Evolutionary conservation across 169 alveolate genomes (phyloP).

Genomic region (Cardiosporidium cionae): DNA sequence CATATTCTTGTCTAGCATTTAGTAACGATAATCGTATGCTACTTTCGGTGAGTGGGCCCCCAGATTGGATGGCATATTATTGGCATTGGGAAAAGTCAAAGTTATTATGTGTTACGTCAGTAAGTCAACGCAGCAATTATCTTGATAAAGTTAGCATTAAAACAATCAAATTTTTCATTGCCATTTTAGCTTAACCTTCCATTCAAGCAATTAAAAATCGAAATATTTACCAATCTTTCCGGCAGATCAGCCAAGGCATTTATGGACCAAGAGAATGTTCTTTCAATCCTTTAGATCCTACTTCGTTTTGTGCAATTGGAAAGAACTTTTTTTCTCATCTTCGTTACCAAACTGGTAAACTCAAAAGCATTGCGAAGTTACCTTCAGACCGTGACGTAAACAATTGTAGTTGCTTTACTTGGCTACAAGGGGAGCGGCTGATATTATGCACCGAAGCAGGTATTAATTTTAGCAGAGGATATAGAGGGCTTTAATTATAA

Average conservation of each 20-base stretch:
- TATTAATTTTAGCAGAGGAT: neutral
- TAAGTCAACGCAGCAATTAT: too few species aligned
- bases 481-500: neutral
- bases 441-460: slow-evolving; percentile 68
- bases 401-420: slow-evolving; percentile 59
- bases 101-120: slow-evolving; percentile 35
- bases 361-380: slow-evolving; percentile 34
- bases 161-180: slow-evolving; percentile 10
- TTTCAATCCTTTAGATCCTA: slow-evolving; percentile 6
- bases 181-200: too few species aligned
- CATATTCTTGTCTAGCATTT: slow-evolving; percentile 56
- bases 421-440: slow-evolving; percentile 64
- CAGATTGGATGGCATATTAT: slow-evolving; percentile 56
- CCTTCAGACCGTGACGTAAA: slow-evolving; percentile 39
- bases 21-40: slow-evolving; percentile 53
- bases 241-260: neutral
- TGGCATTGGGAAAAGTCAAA: slow-evolving; percentile 69
- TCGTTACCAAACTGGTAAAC: slow-evolving; percentile 40
- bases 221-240: neutral
- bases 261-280: neutral
- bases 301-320: slow-evolving; percentile 51
- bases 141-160: slow-evolving; percentile 14
- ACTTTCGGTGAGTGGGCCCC: slow-evolving; percentile 60
- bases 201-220: too few species aligned
- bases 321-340: slow-evolving; percentile 53